Evolutionary conservation across 176 grass and related monocot species (phyloP).

Genomic region (Zoysia japonica): DNA sequence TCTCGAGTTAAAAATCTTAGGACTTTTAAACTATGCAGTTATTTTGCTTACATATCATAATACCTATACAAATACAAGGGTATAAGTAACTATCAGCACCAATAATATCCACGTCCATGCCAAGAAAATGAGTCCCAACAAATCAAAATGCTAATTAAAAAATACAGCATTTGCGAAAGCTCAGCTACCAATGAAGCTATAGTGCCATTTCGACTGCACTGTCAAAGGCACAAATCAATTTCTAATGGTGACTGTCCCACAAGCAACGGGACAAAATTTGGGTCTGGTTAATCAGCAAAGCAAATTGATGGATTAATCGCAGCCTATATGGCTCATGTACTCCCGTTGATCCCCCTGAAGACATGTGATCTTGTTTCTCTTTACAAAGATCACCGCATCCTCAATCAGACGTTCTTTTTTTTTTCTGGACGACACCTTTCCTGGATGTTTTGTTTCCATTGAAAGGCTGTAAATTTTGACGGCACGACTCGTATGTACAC

Average conservation of each 20-base stretch:
- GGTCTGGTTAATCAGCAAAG: constrained; percentile 32
- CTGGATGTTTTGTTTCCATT: background rate
- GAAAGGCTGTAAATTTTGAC: background rate
- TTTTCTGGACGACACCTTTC: background rate
- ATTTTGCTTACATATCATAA: background rate
- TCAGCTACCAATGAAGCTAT: constrained; percentile 36
- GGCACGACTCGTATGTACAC: constrained; percentile 42
- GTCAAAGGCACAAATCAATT: background rate
- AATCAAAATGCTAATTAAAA: constrained; percentile 6
- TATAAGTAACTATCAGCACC: background rate
- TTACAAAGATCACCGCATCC: constrained; percentile 28
- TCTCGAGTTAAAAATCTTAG: too few species aligned
- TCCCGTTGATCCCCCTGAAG: constrained; percentile 21
- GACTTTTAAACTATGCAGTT: background rate
- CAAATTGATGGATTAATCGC: constrained; percentile 31
- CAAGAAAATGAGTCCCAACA: too few species aligned
- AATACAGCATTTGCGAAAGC: constrained; percentile 13
- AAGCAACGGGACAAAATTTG: constrained; percentile 21
- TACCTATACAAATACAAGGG: background rate
- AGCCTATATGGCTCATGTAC: constrained; percentile 19
- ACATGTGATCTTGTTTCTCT: background rate
- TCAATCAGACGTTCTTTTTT: constrained; percentile 9
- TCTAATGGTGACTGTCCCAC: constrained; percentile 22
- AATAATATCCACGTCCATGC: background rate
- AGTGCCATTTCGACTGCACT: constrained; percentile 2